Conservation (phyloP, 2,329 filamentous ascomycete genomes). For the Ceratocystis albifundus region DNA sequence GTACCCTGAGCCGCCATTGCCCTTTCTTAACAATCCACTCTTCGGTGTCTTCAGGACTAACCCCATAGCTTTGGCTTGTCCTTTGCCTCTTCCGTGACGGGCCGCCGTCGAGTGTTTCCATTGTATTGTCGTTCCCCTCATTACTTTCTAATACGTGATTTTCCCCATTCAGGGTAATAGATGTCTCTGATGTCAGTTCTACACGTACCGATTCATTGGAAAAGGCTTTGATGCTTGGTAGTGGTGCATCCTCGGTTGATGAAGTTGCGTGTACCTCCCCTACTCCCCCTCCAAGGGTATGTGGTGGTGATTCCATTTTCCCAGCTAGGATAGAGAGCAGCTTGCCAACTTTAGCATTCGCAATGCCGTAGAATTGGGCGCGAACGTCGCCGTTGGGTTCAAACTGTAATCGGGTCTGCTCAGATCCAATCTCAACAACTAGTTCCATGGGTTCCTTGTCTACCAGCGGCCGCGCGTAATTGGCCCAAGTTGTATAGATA, state of each 20-base stretch:
- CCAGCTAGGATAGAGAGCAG: slow-evolving; percentile 71
- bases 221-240: slow-evolving; percentile 38
- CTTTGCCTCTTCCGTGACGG: slow-evolving; percentile 24
- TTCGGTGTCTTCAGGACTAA: slow-evolving; percentile 23
- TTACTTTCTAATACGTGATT: slow-evolving; percentile 31
- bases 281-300: background rate
- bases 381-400: slow-evolving; percentile 31
- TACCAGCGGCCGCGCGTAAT: slow-evolving; percentile 76
- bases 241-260: slow-evolving; percentile 28
- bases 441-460: slow-evolving; percentile 58
- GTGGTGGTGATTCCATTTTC: slow-evolving; percentile 57
- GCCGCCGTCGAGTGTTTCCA: slow-evolving; percentile 25
- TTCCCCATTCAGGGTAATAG: slow-evolving; percentile 48
- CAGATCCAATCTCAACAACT: slow-evolving; percentile 65
- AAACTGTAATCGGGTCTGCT: slow-evolving; percentile 49
- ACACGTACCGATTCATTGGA: slow-evolving; percentile 58
- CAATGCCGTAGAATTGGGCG: slow-evolving; percentile 63
- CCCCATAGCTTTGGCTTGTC: background rate
- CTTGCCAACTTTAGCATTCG: slow-evolving; percentile 56
- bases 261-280: background rate
- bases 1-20: slow-evolving; percentile 61
- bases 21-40: slow-evolving; percentile 56
- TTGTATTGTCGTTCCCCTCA: slow-evolving; percentile 25
- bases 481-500: slow-evolving; percentile 44
- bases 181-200: slow-evolving; percentile 47